Evolutionary conservation across 1,284 basidiomycete species (phyloP), one percentile per base, ranked within the genome.

Genomic region (Naganishia albida): DNA sequence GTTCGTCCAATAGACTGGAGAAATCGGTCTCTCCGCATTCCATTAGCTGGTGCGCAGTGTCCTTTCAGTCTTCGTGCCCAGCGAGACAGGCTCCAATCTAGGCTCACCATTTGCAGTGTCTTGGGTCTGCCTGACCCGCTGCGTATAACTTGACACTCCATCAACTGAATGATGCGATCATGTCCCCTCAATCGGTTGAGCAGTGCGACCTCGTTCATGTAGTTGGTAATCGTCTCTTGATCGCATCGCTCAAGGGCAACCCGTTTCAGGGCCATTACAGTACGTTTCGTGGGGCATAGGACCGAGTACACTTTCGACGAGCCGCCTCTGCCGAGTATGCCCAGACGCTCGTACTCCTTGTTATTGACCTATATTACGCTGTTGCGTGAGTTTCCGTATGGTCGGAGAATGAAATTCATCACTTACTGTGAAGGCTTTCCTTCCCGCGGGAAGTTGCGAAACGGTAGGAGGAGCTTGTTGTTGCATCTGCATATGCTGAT

Each of bases 241-340:
- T 96, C 93, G 6, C 87, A 87, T 72, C 87, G 88, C 73, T 94
- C 91, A 16, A 96, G 82, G 18, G 87, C 84, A 20, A 96, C 93
- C 43, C 88, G 86, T 76, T 96, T 96, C 74, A 96, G 84, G 13
- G 93, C 93, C 72, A 85, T 91, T 46, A 95, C 83, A 72, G 89
- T 87, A 0, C 75, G 73, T 74, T 89, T 89, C 55, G 83, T 81
- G 26, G 83, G 81, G 72, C 86, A 89, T 74, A 94, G 84, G 13
- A 94, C 92, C 30, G 91, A 88, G 77, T 88, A 96, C 23, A 96
- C 93, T 60, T 90, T 88, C n/a, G 92, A 95, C 10, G 91, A 89
- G 0, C 93, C 93, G 44, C 93, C 93, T 73, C 88, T 90, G 44
- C 93, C 93, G 62, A 97, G 87, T 75, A 92, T 81, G 69, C 93